These are phyloP conservation scores for Kwoniella sp. DNA, from an alignment of 768 basidiomycete genomes.

Conservation along the genomic window DNA sequence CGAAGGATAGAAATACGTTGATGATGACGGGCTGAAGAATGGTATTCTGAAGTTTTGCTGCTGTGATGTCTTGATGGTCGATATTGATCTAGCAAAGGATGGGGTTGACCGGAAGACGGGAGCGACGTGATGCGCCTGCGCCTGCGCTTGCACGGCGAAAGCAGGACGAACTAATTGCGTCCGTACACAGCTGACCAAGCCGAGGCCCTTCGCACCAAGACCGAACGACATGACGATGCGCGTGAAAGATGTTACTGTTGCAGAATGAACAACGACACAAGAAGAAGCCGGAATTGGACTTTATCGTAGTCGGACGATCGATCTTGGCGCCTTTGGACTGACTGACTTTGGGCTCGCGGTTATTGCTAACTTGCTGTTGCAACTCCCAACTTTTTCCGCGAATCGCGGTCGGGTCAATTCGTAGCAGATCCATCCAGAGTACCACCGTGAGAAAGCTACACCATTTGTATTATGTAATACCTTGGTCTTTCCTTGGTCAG, in stretches of 20 bases:
- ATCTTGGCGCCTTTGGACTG: neutral
- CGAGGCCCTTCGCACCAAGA: neutral
- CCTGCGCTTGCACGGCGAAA: neutral
- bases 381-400: slow-evolving; percentile 4
- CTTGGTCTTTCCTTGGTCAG: neutral
- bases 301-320: neutral
- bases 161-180: neutral
- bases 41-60: slow-evolving; percentile 19
- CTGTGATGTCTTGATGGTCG: neutral
- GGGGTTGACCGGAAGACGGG: neutral
- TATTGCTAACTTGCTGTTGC: too few species aligned
- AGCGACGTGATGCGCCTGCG: neutral
- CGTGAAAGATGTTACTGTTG: too few species aligned
- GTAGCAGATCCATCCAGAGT: neutral
- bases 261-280: neutral
- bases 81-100: neutral
- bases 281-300: neutral
- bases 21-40: slow-evolving; percentile 28
- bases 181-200: neutral
- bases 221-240: neutral
- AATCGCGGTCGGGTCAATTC: slow-evolving; percentile 9
- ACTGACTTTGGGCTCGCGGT: too few species aligned
- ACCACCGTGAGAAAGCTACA: neutral
- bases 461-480: neutral
- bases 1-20: slow-evolving; percentile 24